These are phyloP conservation scores for Trypanosoma conorhini DNA, from an alignment of 208 protist genomes.

Conservation along the genomic window DNA sequence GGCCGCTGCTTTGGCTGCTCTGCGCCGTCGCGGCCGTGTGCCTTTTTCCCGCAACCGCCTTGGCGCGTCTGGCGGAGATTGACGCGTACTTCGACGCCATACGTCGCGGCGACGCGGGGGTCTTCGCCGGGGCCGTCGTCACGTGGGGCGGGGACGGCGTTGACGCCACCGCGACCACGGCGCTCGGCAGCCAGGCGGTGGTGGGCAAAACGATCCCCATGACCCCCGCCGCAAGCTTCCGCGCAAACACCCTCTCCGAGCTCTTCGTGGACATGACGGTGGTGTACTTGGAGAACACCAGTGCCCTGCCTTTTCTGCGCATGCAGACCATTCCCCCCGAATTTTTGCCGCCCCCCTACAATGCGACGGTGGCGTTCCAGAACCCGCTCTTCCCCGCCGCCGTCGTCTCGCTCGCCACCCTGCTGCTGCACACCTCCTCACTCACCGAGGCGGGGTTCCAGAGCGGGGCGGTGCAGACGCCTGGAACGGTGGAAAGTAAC, in stretches of 20 bases:
- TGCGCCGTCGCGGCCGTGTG: neutral
- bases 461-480: constrained; percentile 11
- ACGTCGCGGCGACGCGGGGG: neutral
- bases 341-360: constrained; percentile 42
- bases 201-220: constrained; percentile 10
- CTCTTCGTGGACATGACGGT: constrained; percentile 48
- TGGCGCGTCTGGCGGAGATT: constrained; percentile 6
- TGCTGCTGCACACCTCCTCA: constrained; percentile 63
- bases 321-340: constrained; percentile 34
- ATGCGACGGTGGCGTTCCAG: constrained; percentile 10
- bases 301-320: constrained; percentile 42
- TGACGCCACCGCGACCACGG: neutral
- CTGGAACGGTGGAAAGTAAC: constrained; percentile 19
- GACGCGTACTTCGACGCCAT: constrained; percentile 1
- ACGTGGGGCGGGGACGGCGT: neutral
- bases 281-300: constrained; percentile 38
- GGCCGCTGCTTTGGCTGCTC: neutral
- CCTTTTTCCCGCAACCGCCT: neutral
- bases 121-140: constrained; percentile 16
- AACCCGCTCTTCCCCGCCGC: constrained; percentile 29
- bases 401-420: constrained; percentile 55
- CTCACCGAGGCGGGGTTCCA: constrained; percentile 43
- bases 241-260: constrained; percentile 45
- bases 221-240: constrained; percentile 33
- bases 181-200: constrained; percentile 2